These are phyloP conservation scores for Digitaria exilis DNA, from an alignment of 202 grass and related monocot genomes.

Conservation along the genomic window DNA sequence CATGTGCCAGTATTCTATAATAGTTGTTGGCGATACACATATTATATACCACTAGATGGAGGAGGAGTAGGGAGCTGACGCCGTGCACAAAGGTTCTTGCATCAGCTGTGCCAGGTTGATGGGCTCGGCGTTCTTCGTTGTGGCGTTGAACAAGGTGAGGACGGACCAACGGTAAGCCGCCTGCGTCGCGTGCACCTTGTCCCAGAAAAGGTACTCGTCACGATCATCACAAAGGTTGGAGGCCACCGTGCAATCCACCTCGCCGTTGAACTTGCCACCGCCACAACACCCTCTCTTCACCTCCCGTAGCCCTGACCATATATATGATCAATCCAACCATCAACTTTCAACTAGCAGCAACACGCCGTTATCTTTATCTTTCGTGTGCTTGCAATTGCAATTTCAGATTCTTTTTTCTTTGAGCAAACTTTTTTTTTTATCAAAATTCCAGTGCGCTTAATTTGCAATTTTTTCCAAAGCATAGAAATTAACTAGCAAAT, in stretches of 20 bases:
- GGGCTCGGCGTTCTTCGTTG: slow-evolving; percentile 38
- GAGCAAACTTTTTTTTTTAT: no score
- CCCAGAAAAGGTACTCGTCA: slow-evolving; percentile 65
- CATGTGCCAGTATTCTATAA: no score
- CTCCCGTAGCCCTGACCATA: slow-evolving; percentile 37
- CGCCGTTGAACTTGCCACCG: slow-evolving; percentile 46
- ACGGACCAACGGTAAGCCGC: slow-evolving; percentile 30
- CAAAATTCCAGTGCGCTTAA: no score
- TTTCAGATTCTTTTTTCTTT: neutral
- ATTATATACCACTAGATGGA: neutral
- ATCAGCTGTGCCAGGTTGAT: slow-evolving; percentile 54
- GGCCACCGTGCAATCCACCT: slow-evolving; percentile 19
- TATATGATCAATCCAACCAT: neutral
- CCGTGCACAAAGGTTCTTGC: neutral
- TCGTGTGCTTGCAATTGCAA: neutral
- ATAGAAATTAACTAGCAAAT: no score
- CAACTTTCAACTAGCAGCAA: neutral
- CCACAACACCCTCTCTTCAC: slow-evolving; percentile 45
- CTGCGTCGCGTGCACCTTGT: slow-evolving; percentile 58
- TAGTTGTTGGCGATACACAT: no score
- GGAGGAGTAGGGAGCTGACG: neutral
- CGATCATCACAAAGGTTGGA: slow-evolving; percentile 49
- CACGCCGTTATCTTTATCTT: neutral
- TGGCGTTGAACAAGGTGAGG: slow-evolving; percentile 27
- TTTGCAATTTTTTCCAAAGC: neutral